Evolutionary conservation across 768 basidiomycete species (phyloP).

Genomic region (Scleroderma citrinum): DNA sequence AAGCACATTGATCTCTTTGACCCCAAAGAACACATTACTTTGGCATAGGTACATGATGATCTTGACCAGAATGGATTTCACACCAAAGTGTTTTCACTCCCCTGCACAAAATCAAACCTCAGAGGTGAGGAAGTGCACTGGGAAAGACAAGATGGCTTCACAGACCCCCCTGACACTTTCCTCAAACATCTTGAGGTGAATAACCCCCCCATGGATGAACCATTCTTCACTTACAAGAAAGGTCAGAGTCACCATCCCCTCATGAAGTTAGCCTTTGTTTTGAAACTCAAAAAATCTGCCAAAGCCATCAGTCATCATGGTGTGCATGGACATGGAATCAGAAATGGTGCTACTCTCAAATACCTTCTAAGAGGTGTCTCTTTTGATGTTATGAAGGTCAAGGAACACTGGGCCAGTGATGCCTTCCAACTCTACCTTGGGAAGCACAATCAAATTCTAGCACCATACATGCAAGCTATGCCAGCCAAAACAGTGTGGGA

Average conservation of each 20-base stretch:
- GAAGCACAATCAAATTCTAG: constrained; percentile 25
- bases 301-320: not conserved
- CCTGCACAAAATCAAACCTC: not conserved
- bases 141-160: not conserved
- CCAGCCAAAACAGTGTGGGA: not conserved
- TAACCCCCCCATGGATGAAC: not conserved
- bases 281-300: not conserved
- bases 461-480: constrained; percentile 25
- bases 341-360: constrained; percentile 29
- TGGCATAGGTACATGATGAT: not conserved
- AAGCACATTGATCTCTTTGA: constrained; percentile 10
- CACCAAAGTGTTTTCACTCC: not conserved
- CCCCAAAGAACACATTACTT: constrained; percentile 9
- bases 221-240: not conserved
- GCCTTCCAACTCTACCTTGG: constrained; percentile 26
- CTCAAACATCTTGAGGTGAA: not conserved
- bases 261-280: constrained; percentile 18
- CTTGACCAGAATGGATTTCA: not conserved
- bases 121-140: not conserved
- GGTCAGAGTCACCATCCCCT: not conserved
- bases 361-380: constrained; percentile 33
- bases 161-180: not conserved
- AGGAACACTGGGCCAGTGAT: constrained; percentile 32
- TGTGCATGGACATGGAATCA: constrained; percentile 16
- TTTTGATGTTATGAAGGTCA: constrained; percentile 19